Evolutionary conservation across 2,329 filamentous ascomycete genomes (phyloP), one percentile per base, ranked within the genome.

Genomic region (Pseudocercospora fuligena): DNA sequence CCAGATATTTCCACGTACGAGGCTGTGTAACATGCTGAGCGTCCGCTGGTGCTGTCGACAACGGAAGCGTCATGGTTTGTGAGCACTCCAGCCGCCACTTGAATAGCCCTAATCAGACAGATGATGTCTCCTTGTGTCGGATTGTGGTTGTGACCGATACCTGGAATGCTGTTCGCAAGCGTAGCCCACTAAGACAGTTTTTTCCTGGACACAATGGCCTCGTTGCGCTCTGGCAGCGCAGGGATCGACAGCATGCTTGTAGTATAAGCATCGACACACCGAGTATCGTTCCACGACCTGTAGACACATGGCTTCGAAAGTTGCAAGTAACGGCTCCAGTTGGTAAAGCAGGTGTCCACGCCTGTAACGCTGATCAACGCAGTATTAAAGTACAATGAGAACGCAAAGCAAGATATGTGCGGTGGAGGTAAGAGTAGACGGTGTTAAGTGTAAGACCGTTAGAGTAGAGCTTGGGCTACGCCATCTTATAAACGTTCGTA

Each of bases 221-320:
- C 88, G 87, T 66, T 90, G 89, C 67, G 90, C 91, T 77, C 93
- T 92, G 40, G 88, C 84, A 58, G 88, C 84, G 78, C 93, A 97
- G 67, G 91, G 90, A 76, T 97, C 93, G 73, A 97, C 86, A 57
- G 92, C 89, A 78, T 97, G 94, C 76, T 90, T 86, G 83, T 94
- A 92, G 84, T 97, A 96, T 73, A 94, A 85, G 81, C 93, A 97
- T 70, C 89, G 87, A 85, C 93, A 97, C 64, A 90, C 92, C 63
- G 93, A 89, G 83, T 93, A 97, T 66, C 92, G 86, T 80, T 97
- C 93, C 74, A 94, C 84, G 69, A 97, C 82, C 81, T 94, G 92
- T 76, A 92, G 94, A 77, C 93, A 97, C 93, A 97, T 97, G 68
- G 71, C 84, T 78, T 43, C 67, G 27, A 25, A 36, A 21, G 54